A percentile compares a stretch with the other conserved stretches of the same genome.
phyloP scores from a whole-genome alignment of 164 flowering plant species.

The Brasenia schreberi region DNA sequence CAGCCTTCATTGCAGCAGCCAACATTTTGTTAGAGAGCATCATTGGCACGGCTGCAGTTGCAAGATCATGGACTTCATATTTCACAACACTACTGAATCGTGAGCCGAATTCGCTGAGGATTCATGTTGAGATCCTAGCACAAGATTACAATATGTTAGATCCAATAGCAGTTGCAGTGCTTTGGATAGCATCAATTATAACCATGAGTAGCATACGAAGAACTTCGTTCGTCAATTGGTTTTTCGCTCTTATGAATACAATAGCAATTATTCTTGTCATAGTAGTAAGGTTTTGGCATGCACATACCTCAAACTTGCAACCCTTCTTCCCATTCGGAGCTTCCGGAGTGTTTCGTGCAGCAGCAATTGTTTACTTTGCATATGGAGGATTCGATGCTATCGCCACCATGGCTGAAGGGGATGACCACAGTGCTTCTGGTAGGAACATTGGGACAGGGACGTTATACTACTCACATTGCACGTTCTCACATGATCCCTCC shows the following conservation, averaged over 20 bases:
- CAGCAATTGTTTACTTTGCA: constrained; percentile 71
- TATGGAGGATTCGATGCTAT: constrained; percentile 76
- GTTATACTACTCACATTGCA: constrained; percentile 81
- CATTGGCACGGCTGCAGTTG: constrained; percentile 68
- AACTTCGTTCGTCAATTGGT: constrained; percentile 46
- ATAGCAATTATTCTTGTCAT: constrained; percentile 33
- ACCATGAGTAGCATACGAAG: constrained; percentile 40
- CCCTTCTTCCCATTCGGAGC: constrained; percentile 58
- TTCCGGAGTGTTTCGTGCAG: constrained; percentile 45
- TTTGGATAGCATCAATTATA: constrained; percentile 27
- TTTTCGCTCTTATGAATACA: constrained; percentile 24
- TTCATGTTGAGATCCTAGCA: constrained; percentile 19
- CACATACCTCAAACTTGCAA: constrained; percentile 26
- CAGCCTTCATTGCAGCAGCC: constrained; percentile 64
- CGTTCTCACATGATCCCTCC: constrained; percentile 88
- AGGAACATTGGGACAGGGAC: too few species aligned
- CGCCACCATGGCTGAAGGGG: constrained; percentile 87
- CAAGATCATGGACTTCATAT: constrained; percentile 63
- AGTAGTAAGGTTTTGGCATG: constrained; percentile 35
- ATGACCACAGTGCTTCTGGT: too few species aligned
- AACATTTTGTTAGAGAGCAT: constrained; percentile 57
- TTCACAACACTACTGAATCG: constrained; percentile 36
- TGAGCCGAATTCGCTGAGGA: constrained; percentile 32
- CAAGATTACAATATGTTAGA: constrained; percentile 54
- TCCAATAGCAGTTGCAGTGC: constrained; percentile 44